These are phyloP conservation scores for Lactarius pseudohatsudake DNA, from an alignment of 768 basidiomycete species.

Conservation along the genomic window DNA sequence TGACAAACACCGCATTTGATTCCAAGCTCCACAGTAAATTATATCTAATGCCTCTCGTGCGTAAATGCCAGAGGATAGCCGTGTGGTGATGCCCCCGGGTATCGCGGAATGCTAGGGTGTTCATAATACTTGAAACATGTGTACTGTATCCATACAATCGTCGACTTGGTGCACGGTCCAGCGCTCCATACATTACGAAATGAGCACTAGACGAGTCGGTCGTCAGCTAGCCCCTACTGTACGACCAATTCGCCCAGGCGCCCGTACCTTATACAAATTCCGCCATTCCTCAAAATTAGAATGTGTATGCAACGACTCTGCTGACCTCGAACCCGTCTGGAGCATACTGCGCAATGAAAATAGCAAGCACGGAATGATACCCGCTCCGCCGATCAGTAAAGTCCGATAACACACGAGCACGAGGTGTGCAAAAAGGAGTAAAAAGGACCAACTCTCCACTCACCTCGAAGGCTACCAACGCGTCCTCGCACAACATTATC, in stretches of 20 bases:
- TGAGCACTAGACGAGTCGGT: not conserved
- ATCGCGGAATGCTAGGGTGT: slow-evolving; percentile 1
- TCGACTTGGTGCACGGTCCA: not conserved
- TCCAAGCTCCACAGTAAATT: not conserved
- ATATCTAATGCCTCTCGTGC: not conserved
- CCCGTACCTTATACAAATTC: not conserved
- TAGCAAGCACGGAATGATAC: not conserved
- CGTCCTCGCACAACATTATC: slow-evolving; percentile 24
- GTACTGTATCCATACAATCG: not conserved
- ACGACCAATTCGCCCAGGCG: not conserved
- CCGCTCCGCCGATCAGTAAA: not conserved
- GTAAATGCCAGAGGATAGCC: not conserved
- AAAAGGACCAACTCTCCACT: not conserved
- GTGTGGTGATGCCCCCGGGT: not conserved
- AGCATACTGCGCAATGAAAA: slow-evolving; percentile 10
- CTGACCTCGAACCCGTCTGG: slow-evolving; percentile 21
- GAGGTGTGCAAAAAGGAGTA: too few relatives aligned
- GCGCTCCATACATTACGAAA: not conserved
- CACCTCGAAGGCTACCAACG: slow-evolving; percentile 25
- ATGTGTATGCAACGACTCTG: slow-evolving; percentile 21
- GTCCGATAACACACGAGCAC: not conserved
- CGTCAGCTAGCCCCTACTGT: not conserved
- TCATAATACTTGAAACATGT: not conserved
- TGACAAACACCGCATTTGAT: not conserved
- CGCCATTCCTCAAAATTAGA: not conserved